Conservation (phyloP, 2,329 filamentous ascomycete genomes). For the Fusarium pseudoanthophilum region DNA sequence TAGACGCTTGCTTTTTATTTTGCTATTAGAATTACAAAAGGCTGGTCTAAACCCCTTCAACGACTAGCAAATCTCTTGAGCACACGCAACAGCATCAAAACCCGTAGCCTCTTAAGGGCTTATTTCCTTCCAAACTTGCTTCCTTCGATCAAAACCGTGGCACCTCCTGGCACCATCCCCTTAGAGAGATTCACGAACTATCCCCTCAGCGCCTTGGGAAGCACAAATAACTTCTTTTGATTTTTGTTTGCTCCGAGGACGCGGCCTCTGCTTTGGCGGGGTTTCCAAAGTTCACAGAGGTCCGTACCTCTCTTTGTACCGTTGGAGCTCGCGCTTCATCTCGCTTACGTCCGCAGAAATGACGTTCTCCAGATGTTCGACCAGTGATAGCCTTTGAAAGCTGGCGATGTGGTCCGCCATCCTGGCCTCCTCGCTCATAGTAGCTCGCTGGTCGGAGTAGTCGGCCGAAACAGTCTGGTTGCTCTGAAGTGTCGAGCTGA, state of each 20-base stretch:
- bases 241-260: neutral
- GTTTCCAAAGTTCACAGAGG: neutral
- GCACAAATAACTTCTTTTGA: neutral
- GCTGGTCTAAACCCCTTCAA: neutral
- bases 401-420: neutral
- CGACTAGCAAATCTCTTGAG: fast-evolving
- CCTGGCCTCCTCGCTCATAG: neutral
- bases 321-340: neutral
- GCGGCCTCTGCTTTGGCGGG: neutral
- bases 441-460: neutral
- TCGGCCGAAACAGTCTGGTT: neutral
- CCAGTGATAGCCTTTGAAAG: neutral
- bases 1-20: neutral
- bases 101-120: neutral
- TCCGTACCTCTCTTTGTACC: neutral
- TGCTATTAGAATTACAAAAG: neutral
- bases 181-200: too few relatives aligned
- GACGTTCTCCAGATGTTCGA: neutral
- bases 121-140: too few relatives aligned
- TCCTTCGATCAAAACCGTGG: neutral
- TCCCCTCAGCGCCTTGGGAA: neutral
- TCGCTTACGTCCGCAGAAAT: neutral
- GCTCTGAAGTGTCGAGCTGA: neutral
- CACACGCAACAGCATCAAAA: fast-evolving
- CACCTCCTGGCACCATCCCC: neutral